Percentiles rank a stretch among this genome's conserved stretches.
These are phyloP conservation scores for Aurifilum marmelostoma DNA, from an alignment of 2,329 filamentous ascomycete genomes.

Conservation along the genomic window DNA sequence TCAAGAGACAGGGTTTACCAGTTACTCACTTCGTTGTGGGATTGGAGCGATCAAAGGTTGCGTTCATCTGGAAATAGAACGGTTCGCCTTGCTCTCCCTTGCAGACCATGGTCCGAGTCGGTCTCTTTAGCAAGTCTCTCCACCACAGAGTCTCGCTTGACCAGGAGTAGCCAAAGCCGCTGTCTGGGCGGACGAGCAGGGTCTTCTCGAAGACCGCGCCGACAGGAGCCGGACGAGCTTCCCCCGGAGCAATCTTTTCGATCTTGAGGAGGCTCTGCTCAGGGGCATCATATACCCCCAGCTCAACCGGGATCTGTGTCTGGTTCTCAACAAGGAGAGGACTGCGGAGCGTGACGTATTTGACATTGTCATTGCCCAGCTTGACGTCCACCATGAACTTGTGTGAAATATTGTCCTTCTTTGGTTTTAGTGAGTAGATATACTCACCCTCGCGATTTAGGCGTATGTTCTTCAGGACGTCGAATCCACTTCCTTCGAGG, in stretches of 20 bases:
- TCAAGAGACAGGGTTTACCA: neutral
- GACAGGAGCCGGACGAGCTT: constrained; percentile 86
- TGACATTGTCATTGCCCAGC: constrained; percentile 92
- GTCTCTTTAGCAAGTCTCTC: constrained; percentile 84
- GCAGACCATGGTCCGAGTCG: constrained; percentile 86
- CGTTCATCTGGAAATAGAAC: constrained; percentile 96
- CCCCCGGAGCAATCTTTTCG: constrained; percentile 93
- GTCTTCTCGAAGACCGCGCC: constrained; percentile 91
- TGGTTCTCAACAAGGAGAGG: constrained; percentile 93
- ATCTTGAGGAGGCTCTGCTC: constrained; percentile 94
- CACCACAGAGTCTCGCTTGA: constrained; percentile 88
- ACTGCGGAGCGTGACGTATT: constrained; percentile 94
- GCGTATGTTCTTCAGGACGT: constrained; percentile 83
- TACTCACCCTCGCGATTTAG: constrained; percentile 94
- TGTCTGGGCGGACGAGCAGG: constrained; percentile 84
- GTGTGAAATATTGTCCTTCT: constrained; percentile 82
- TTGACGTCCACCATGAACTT: constrained; percentile 90
- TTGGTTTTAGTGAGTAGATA: constrained; percentile 85
- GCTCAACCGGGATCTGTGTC: constrained; percentile 92
- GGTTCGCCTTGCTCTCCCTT: constrained; percentile 84
- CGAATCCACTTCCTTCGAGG: constrained; percentile 92
- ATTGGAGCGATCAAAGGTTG: constrained; percentile 80
- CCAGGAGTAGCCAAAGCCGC: constrained; percentile 96
- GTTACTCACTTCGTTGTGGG: constrained; percentile 70
- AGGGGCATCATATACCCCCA: constrained; percentile 86